phyloP scores from a whole-genome alignment of 1,139 yeast species.

The Yamadazyma taylorii region DNA sequence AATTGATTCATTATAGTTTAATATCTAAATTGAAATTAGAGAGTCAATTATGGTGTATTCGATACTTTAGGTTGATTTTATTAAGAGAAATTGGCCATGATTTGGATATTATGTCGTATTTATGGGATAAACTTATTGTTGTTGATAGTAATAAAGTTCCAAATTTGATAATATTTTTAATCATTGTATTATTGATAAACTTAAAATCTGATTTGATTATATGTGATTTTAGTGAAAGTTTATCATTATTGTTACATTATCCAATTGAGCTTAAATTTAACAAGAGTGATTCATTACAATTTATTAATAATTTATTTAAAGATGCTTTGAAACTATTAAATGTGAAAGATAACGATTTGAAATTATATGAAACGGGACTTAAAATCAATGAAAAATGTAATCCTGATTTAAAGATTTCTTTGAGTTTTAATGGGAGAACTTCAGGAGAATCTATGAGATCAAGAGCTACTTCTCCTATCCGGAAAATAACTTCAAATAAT shows the following conservation, averaged over 20 bases:
- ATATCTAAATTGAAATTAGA: conserved; percentile 52
- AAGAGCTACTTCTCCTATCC: conserved; percentile 15
- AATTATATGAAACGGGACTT: conserved; percentile 41
- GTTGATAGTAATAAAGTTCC: conserved; percentile 28
- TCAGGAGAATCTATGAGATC: conserved; percentile 18
- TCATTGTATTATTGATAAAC: conserved; percentile 52
- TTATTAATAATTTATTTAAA: conserved; percentile 26
- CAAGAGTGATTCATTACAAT: conserved; percentile 16
- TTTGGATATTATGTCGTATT: conserved; percentile 37
- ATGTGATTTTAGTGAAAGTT: conserved; percentile 63
- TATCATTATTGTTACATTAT: conserved; percentile 59
- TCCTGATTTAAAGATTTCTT: conserved; percentile 35
- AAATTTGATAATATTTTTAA: conserved; percentile 48
- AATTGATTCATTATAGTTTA: conserved; percentile 43
- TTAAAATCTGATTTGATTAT: conserved; percentile 49
- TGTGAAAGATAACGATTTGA: conserved; percentile 33
- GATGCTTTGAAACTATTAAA: conserved; percentile 34
- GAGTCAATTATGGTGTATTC: conserved; percentile 64
- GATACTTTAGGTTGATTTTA: conserved; percentile 60
- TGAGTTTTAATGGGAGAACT: conserved; percentile 27
- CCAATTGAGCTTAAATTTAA: conserved; percentile 33
- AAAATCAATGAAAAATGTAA: conserved; percentile 37
- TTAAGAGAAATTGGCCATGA: conserved; percentile 58
- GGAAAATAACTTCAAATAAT: conserved; percentile 5
- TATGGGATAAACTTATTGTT: conserved; percentile 62